Evolutionary conservation across 2,329 filamentous ascomycete species (phyloP).

Genomic region (Ophiostoma piceae): DNA sequence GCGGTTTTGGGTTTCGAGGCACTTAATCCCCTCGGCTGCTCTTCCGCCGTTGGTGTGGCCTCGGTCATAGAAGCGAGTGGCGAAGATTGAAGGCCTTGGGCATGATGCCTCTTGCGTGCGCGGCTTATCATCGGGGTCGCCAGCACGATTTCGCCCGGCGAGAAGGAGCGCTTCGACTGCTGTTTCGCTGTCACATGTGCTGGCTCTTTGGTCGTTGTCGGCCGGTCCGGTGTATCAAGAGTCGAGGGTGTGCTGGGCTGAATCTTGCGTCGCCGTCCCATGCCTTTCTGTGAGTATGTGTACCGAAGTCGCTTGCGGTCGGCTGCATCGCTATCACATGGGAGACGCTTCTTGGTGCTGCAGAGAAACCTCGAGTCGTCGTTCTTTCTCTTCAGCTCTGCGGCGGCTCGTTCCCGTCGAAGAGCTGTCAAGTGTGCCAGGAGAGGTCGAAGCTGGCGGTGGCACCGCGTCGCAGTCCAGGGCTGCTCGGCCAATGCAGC

Average conservation of each 20-base stretch:
- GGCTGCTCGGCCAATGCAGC: slow-evolving; percentile 27
- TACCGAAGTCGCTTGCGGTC: slow-evolving; percentile 27
- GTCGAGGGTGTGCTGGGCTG: neutral
- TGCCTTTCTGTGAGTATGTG: slow-evolving; percentile 29
- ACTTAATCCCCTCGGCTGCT: neutral
- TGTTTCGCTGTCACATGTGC: slow-evolving; percentile 5
- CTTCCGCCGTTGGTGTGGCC: neutral
- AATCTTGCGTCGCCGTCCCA: slow-evolving; percentile 11
- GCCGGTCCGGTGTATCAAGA: neutral
- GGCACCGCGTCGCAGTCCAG: slow-evolving; percentile 47
- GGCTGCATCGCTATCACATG: neutral
- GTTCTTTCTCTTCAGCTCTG: slow-evolving; percentile 4
- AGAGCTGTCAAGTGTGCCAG: slow-evolving; percentile 41
- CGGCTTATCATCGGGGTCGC: slow-evolving; percentile 35
- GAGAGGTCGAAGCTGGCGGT: slow-evolving; percentile 44
- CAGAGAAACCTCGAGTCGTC: neutral
- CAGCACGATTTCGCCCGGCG: slow-evolving; percentile 30
- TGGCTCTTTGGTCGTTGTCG: neutral
- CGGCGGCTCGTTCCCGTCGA: slow-evolving; percentile 33
- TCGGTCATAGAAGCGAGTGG: slow-evolving; percentile 23
- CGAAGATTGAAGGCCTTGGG: slow-evolving; percentile 29
- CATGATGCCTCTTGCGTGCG: slow-evolving; percentile 29
- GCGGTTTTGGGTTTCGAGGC: neutral
- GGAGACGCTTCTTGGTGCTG: slow-evolving; percentile 12
- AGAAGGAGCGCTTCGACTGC: slow-evolving; percentile 12